phyloP scores from a whole-genome alignment of 371 early-diverging fungal genomes.

The Mycotypha africana region DNA sequence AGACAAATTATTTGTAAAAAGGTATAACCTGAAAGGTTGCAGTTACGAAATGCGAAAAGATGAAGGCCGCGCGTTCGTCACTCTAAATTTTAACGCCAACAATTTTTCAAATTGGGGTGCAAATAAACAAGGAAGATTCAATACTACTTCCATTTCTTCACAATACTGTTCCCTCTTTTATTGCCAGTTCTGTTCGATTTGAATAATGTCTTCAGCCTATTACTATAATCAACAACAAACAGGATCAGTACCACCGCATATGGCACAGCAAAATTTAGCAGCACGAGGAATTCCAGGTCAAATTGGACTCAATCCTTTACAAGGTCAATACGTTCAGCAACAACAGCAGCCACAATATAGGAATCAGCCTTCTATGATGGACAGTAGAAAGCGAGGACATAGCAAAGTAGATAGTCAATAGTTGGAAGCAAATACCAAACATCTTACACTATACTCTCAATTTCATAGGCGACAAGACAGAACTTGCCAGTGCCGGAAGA shows the following conservation, averaged over 20 bases:
- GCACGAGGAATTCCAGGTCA: conserved; percentile 9
- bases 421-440: no score
- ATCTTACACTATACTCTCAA: no score
- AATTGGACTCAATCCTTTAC: conserved; percentile 10
- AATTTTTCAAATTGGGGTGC: no score
- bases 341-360: conserved; percentile 17
- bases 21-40: no score
- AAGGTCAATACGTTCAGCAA: conserved; percentile 16
- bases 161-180: neutral
- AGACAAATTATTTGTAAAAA: no score
- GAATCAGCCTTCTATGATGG: conserved; percentile 15
- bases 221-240: conserved; percentile 25
- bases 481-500: conserved; percentile 15
- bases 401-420: no score
- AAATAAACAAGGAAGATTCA: no score
- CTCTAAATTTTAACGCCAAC: no score
- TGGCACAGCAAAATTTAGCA: conserved; percentile 4
- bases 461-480: conserved; percentile 9
- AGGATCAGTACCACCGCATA: neutral
- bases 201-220: conserved; percentile 21
- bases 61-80: conserved; percentile 24
- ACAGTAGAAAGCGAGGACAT: conserved; percentile 17
- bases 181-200: neutral
- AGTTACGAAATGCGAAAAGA: no score
- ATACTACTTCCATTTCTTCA: neutral